phyloP scores from a whole-genome alignment of 441 rosid genomes.

The Arabidopsis hybrid region DNA sequence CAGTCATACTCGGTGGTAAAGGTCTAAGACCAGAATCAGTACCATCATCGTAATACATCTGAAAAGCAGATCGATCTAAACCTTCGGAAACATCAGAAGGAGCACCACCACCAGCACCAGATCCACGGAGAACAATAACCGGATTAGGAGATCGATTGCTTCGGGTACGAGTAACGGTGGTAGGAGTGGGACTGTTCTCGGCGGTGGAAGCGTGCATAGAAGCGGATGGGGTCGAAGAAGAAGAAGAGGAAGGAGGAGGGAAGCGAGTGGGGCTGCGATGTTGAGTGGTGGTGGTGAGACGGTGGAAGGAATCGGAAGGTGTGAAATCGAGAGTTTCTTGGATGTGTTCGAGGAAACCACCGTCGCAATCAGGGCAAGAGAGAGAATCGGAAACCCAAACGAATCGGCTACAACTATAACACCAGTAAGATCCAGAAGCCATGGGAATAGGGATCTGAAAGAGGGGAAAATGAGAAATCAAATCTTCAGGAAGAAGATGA shows the following conservation, averaged over 20 bases:
- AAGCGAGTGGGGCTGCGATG: slow-evolving; percentile 50
- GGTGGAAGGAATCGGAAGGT: slow-evolving; percentile 44
- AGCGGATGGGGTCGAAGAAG: slow-evolving; percentile 30
- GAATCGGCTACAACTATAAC: slow-evolving; percentile 80
- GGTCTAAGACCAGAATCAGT: slow-evolving; percentile 80
- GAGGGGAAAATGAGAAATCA: neutral
- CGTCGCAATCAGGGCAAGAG: slow-evolving; percentile 78
- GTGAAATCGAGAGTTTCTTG: slow-evolving; percentile 51
- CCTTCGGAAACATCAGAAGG: slow-evolving; percentile 38
- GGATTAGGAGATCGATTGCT: slow-evolving; percentile 80
- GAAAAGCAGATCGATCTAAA: slow-evolving; percentile 56
- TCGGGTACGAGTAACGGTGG: slow-evolving; percentile 48
- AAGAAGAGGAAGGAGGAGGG: slow-evolving; percentile 50
- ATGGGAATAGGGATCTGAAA: slow-evolving; percentile 28
- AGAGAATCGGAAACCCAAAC: slow-evolving; percentile 58
- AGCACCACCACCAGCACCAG: slow-evolving; percentile 47
- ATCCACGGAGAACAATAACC: slow-evolving; percentile 84
- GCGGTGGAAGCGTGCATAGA: slow-evolving; percentile 50
- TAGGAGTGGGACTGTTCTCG: slow-evolving; percentile 27
- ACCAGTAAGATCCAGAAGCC: slow-evolving; percentile 75
- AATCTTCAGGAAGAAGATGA: slow-evolving; percentile 4
- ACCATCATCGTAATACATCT: slow-evolving; percentile 88
- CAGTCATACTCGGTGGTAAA: slow-evolving; percentile 72
- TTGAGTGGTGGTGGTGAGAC: slow-evolving; percentile 4
- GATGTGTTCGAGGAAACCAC: slow-evolving; percentile 82